phyloP scores from a whole-genome alignment of 345 rosid genomes.

The Ceriops zippeliana region DNA sequence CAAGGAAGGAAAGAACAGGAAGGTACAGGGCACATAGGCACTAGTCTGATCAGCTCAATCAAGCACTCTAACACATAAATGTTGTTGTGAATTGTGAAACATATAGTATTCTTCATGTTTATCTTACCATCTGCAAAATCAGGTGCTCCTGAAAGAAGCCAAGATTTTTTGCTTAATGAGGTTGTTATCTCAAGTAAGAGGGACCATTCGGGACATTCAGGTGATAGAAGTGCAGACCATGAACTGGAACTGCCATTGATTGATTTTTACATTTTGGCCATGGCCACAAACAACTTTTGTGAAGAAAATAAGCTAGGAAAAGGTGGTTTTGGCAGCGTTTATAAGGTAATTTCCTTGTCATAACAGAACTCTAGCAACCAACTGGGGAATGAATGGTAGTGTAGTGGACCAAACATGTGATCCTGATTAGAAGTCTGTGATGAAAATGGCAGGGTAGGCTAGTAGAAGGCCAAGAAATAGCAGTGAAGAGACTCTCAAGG shows the following conservation, averaged over 20 bases:
- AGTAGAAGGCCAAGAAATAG: slow-evolving; percentile 59
- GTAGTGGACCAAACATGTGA: background rate
- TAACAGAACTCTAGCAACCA: background rate
- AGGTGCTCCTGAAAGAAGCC: slow-evolving; percentile 27
- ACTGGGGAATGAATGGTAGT: background rate
- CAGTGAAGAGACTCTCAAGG: slow-evolving; percentile 74
- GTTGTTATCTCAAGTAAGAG: too few species aligned
- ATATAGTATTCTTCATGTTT: background rate
- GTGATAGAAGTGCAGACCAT: too few species aligned
- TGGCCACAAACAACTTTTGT: too few species aligned
- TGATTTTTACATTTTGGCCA: too few species aligned
- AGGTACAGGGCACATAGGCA: slow-evolving; percentile 30
- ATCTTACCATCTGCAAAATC: slow-evolving; percentile 1
- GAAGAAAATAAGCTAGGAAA: too few species aligned
- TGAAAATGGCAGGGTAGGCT: slow-evolving; percentile 47
- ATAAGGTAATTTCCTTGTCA: too few species aligned
- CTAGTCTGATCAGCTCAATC: background rate
- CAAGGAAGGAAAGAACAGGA: slow-evolving; percentile 14
- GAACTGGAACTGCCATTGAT: too few species aligned
- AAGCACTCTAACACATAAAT: background rate
- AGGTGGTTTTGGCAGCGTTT: too few species aligned
- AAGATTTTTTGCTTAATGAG: too few species aligned
- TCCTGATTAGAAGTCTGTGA: background rate
- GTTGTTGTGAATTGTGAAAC: too few species aligned
- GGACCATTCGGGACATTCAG: too few species aligned